Percentiles rank a stretch among this genome's conserved stretches.
Evolutionary conservation across 2,329 filamentous ascomycete genomes (phyloP).

Genomic region (Clarireedia homoeocarpa): DNA sequence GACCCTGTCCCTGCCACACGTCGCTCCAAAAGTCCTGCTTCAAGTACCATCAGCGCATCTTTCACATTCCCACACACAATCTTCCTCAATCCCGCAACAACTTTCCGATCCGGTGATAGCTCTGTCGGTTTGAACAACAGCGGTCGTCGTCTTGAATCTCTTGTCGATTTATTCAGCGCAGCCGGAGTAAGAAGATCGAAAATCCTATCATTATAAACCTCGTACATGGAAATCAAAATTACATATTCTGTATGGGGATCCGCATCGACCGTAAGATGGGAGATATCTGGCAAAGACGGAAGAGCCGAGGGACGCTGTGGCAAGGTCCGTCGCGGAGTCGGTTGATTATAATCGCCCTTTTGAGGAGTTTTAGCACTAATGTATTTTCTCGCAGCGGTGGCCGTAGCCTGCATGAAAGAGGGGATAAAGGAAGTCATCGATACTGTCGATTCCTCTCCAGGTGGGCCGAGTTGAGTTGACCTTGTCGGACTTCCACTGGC

Average conservation of each 20-base stretch:
- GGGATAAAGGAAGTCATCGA: constrained; percentile 17
- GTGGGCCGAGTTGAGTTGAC: too few species aligned
- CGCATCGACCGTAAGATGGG: constrained; percentile 56
- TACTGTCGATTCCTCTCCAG: constrained; percentile 6
- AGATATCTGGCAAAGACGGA: constrained; percentile 68
- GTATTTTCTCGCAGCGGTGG: constrained; percentile 26
- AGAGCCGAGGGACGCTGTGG: constrained; percentile 63
- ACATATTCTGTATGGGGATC: constrained; percentile 72
- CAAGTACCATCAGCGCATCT: constrained; percentile 83
- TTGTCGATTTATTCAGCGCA: constrained; percentile 51
- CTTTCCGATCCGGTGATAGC: constrained; percentile 79
- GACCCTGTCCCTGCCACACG: constrained; percentile 85
- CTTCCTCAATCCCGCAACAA: constrained; percentile 87
- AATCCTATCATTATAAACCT: constrained; percentile 97
- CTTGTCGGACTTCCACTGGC: neutral
- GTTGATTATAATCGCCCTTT: constrained; percentile 47
- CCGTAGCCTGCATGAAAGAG: constrained; percentile 27
- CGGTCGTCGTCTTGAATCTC: constrained; percentile 67
- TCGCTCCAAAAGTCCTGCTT: constrained; percentile 80
- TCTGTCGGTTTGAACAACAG: constrained; percentile 91
- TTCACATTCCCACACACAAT: constrained; percentile 74
- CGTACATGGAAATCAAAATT: constrained; percentile 93
- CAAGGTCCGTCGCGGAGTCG: constrained; percentile 50
- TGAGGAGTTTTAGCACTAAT: constrained; percentile 30
- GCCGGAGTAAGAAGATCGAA: constrained; percentile 78